Evolutionary conservation across 768 basidiomycete genomes (phyloP), one percentile per base, ranked within the genome.

Genomic region (Pulveroboletus ravenelii): DNA sequence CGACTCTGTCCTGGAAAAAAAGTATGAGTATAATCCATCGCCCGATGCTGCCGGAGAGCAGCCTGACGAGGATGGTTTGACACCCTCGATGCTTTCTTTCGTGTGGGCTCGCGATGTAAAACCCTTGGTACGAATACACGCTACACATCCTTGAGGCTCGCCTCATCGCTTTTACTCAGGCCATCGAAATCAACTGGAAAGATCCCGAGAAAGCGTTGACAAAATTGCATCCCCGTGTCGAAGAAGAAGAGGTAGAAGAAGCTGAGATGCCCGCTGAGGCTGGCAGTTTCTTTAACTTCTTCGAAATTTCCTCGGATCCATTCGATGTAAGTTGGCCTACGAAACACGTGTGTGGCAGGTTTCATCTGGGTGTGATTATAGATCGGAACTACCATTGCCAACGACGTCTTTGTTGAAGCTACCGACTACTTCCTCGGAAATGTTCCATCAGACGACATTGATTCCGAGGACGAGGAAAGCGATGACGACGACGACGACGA

Each of bases 231-330:
- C 88, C 89, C 35, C 81, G 84, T 31, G 77, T 80, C 47, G 59
- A 64, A 30, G 82, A 74, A 44, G 82, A 81, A 9, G 58, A 65
- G 25, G 79, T 78, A 23, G 87, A 86, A 15, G 69, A 63, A 5
- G 78, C 80, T 23, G 84, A 85, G 30, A 58, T 77, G 47, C 71
- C 77, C 37, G 74, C 78, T 23, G 90, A 93, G 43, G 70, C 77
- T 43, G 90, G 90, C 49, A 89, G 84, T 62, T 90, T 93, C 74
- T 93, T 93, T 78, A 90, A 91, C 72, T 85, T 87, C 63, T 91
- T 93, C 54, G 89, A 87, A 68, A 62, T 76, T 53, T 74, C 75
- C 10, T 62, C 72, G 35, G 89, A 91, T 62, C 77, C 79, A 13
- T 78, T 74, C 53, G 86, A 89, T 56, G 89, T 89, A 64, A 72